Conservation (phyloP, 768 basidiomycete species). For the Agaricus sinodeliciosus region DNA sequence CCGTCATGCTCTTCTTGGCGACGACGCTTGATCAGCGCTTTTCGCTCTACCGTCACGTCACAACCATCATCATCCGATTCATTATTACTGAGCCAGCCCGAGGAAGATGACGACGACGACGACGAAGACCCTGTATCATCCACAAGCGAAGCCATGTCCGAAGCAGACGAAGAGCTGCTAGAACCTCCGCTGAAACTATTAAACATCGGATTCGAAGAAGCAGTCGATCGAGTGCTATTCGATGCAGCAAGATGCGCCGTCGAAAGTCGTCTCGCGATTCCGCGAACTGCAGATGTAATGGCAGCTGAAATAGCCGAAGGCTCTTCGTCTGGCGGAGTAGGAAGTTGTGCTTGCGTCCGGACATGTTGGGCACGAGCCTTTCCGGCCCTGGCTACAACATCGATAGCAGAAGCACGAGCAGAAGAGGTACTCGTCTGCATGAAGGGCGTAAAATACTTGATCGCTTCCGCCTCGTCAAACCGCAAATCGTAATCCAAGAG, state of each 20-base stretch:
- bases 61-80: slow-evolving; percentile 52
- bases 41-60: slow-evolving; percentile 34
- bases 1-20: slow-evolving; percentile 12
- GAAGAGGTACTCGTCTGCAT: slow-evolving; percentile 29
- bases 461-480: slow-evolving; percentile 79
- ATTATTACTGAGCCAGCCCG: slow-evolving; percentile 40
- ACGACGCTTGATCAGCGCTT: slow-evolving; percentile 17
- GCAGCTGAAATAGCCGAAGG: slow-evolving; percentile 13
- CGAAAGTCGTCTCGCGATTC: slow-evolving; percentile 53
- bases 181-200: slow-evolving; percentile 9
- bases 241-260: slow-evolving; percentile 29
- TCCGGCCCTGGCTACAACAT: slow-evolving; percentile 44
- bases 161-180: slow-evolving; percentile 20
- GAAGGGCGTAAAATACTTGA: slow-evolving; percentile 65
- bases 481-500: slow-evolving; percentile 91
- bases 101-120: slow-evolving; percentile 49
- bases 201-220: slow-evolving; percentile 5
- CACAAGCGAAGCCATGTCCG: slow-evolving; percentile 58
- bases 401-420: slow-evolving; percentile 45
- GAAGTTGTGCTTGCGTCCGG: slow-evolving; percentile 13
- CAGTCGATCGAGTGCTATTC: slow-evolving; percentile 21
- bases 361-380: slow-evolving; percentile 36
- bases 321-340: slow-evolving; percentile 10
- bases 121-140: slow-evolving; percentile 59
- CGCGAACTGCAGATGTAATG: slow-evolving; percentile 49